A percentile compares a stretch with the other conserved stretches of the same genome.
These are phyloP conservation scores for Eimeria acervulina DNA, from an alignment of 169 alveolate genomes.

Conservation along the genomic window DNA sequence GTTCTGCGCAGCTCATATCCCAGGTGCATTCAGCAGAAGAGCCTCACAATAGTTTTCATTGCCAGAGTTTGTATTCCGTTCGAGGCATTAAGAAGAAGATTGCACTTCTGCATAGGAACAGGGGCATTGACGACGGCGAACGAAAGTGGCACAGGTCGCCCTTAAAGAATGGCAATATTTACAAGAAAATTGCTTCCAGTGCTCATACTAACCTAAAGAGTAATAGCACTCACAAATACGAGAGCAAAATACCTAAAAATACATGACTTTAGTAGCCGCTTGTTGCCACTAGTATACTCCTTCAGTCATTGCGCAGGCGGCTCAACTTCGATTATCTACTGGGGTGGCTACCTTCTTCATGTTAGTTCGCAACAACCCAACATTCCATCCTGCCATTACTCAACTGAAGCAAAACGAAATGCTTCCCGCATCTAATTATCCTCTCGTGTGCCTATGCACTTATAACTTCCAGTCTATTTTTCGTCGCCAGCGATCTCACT, in stretches of 20 bases:
- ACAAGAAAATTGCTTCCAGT: background rate
- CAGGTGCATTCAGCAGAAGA: too few relatives aligned
- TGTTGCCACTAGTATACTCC: background rate
- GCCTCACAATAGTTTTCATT: background rate
- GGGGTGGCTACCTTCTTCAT: background rate
- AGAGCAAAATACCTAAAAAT: background rate
- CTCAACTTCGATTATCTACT: too few relatives aligned
- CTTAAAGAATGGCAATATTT: background rate
- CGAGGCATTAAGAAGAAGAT: background rate
- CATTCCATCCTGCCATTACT: background rate
- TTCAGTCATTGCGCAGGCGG: background rate
- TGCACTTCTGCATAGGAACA: background rate
- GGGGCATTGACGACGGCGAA: background rate
- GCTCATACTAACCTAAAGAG: background rate
- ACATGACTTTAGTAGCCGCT: background rate
- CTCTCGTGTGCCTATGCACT: background rate
- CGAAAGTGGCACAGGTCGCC: background rate
- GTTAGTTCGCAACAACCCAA: background rate
- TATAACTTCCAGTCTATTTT: background rate
- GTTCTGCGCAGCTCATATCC: background rate
- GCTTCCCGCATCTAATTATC: background rate
- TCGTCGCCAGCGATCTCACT: background rate
- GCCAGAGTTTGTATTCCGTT: background rate
- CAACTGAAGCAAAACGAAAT: background rate
- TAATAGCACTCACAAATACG: background rate